Evolutionary conservation across 305 asterid genomes (phyloP), one percentile per base, ranked within the genome.

Genomic region (Fraxinus nigra): DNA sequence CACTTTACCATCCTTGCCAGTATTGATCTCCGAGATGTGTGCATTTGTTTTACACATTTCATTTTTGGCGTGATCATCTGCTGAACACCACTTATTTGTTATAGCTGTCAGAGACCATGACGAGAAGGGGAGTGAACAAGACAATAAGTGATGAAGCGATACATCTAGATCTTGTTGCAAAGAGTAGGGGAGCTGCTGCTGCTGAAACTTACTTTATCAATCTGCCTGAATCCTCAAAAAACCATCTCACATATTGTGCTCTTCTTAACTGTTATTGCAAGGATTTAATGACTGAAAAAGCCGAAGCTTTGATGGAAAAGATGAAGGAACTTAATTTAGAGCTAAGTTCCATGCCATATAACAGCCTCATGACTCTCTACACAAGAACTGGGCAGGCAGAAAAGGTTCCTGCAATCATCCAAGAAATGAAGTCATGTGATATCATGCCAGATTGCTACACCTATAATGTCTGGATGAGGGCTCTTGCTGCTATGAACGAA

Each of bases 401-500:
- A 81, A 89, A 81, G 79, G 79, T 95, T 80, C 93, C 95, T 4
- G 82, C 93, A 24, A 80, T 93, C 14, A 90, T 94, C 89, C 95
- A 94, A 85, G 98, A 95, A 89, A 95, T 95, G 98, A 92, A 94
- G 85, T 90, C 91, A 33, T 40, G 67, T 76, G 92, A 92, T 81
- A 85, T 93, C 83, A 86, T 90, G 94, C 95, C 88, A 0, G 97
- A 91, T 87, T 81, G 86, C 67, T 94, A 78, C 88, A 91, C 97
- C 22, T 96, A 96, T 89, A 93, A 96, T 75, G 86, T 93, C 70
- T 96, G 99, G 99, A 94, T 96, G 98, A 92, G 98, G 89, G 91
- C 98, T 69, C 95, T 96, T 83, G 97, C 98, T 86, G 92, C 97
- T 87, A 82, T 78, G 74, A 77, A 85, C 35, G 99, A 95, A 75